Evolutionary conservation across 805 yeast genomes (phyloP), one percentile per base, ranked within the genome.

Genomic region (Myxozyma kluyveri): DNA sequence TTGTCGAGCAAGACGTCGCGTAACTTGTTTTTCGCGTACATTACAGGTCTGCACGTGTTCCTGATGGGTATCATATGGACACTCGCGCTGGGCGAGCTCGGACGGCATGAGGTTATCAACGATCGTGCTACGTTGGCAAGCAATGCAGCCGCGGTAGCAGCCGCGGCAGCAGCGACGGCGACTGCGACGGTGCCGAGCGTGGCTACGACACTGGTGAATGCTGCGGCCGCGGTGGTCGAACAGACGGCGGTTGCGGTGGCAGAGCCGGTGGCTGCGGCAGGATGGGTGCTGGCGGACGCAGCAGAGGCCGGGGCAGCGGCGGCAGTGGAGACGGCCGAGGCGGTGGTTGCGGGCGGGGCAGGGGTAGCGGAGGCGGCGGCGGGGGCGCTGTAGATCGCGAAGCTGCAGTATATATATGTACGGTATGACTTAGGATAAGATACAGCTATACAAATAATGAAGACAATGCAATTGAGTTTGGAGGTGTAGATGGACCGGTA

Each of bases 1-100:
- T 71, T 89, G 52, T 84, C 90, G 17, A 87, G 87, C 47, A 76
- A 84, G 58, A 69, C 81, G 14, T 82, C 90, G 6, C 71, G 97
- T 62, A 77, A 83, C 75, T 65, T 85, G 40, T 88, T 88, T 67
- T 75, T 88, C 42, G 72, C 74, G 2, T 90, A 90, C 67, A 86
- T 95, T 63, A 62, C 80, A 10, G 85, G 86, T 4, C 70, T 91
- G 53, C 97, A 90, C 68, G 72, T 82, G 12, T 68, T 88, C 31
- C 84, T 89, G 29, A 77, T 87, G 81, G 60, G 60, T 40, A 51
- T 54, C n/a, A 52, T 56, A 5, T 56, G 60, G 60, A 48, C 45
- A 22, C 47, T 56, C 7, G 60, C 60, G 2, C 45, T 56, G n/a
- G 54, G 57, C 18, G 60, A 56, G 46, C 50, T 54, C 21, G 56